Conservation (phyloP, 257 asterid species). For the Ballota nigra region DNA sequence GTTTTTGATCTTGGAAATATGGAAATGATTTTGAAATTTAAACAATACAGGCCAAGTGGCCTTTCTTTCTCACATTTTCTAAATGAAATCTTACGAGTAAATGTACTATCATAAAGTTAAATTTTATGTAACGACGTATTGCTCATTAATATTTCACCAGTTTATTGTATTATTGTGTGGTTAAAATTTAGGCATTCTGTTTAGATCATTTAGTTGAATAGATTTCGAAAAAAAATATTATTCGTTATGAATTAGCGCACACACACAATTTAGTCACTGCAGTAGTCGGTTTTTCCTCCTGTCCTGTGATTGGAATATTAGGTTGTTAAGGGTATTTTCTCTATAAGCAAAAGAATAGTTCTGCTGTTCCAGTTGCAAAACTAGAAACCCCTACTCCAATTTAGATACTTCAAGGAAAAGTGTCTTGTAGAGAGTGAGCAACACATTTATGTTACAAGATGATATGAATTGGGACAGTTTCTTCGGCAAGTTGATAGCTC, state of each 20-base stretch:
- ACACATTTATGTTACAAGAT: not conserved
- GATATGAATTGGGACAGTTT: not conserved
- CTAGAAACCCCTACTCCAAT: not conserved
- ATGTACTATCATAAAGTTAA: not conserved
- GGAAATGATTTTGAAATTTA: not conserved
- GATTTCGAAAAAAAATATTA: not conserved
- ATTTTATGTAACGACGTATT: not conserved
- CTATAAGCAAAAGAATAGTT: not conserved
- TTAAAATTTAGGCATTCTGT: not conserved
- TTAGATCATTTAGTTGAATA: not conserved
- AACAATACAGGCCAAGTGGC: not conserved
- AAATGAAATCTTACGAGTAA: not conserved
- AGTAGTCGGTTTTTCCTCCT: not conserved
- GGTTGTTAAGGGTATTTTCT: not conserved
- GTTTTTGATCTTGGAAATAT: not conserved
- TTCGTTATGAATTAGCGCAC: not conserved
- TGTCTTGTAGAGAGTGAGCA: not conserved
- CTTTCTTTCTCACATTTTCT: not conserved
- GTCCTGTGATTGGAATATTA: not conserved
- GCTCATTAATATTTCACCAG: not conserved
- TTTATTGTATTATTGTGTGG: not conserved
- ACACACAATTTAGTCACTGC: not conserved
- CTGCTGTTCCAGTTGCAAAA: not conserved
- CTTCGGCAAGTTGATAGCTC: not conserved
- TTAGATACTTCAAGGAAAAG: not conserved